Base-by-base conservation (phyloP, 768 basidiomycete genomes). In the Boletus tomentosulus region DNA sequence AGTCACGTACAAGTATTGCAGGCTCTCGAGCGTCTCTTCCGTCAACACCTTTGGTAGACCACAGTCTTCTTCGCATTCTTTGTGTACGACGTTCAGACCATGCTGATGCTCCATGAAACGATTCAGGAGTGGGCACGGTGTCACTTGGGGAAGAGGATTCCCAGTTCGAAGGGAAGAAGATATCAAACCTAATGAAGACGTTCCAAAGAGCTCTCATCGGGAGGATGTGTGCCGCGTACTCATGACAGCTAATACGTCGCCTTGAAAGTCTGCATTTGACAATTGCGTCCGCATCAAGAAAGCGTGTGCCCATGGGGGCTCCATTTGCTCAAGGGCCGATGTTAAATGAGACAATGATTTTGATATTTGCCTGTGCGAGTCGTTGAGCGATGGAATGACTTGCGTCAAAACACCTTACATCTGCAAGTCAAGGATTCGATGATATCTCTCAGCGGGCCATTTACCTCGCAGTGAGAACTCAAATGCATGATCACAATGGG, bases 241-340 rank as follows among this genome's bases (percentile, higher is more conserved):
- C 54, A 93, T 83, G 7, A 93, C 87, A 10, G 91, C 87, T 3
- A 94, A 75, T 6, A 92, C 76, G 53, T 93, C 91, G 2, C 92
- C 92, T 57, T 93, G 84, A 59, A 94, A 94, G 57, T 85, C 82
- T 0, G 85, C 77, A 63, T 95, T 90, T 33, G 85, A 73, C 55
- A 95, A 79, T 9, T 89, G 76, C 0, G 89, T 89, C 28, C 91
- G 74, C 22, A 79, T 78, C 16, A 94, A 76, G 57, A 93, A 83
- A 0, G 91, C 91, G 10, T 77, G 76, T 1, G 86, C 76, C 92
- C 92, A 95, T 11, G 82, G 76, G 2, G 83, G 82, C 46, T 92
- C 87, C 46, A 94, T 74, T 56, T 85, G 80, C 43, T 82, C 79
- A 7, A 90, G 70, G 12, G 89, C 80, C 6, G 87, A 89, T 71